These are phyloP conservation scores for Irpex sp. DNA, from an alignment of 1,284 basidiomycete species.

Conservation along the genomic window DNA sequence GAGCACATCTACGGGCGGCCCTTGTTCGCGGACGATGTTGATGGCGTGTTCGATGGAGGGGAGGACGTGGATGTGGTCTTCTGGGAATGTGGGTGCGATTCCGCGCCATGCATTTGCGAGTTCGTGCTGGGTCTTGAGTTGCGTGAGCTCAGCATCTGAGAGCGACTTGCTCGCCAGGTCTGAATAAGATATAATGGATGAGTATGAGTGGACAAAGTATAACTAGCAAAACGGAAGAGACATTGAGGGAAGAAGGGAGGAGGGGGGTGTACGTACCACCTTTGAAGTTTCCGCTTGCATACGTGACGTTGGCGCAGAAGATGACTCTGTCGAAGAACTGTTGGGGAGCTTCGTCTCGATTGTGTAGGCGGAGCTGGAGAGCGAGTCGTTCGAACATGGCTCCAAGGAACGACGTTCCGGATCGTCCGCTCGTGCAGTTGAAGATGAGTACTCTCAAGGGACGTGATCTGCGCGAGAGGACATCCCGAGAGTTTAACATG, in stretches of 20 bases:
- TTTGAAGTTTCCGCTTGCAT: constrained; percentile 83
- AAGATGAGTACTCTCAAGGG: constrained; percentile 74
- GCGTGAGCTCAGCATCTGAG: constrained; percentile 55
- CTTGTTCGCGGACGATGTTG: constrained; percentile 45
- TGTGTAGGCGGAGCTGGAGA: constrained; percentile 39
- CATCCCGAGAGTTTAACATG: not conserved
- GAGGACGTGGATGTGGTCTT: constrained; percentile 66
- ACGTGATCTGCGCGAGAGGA: constrained; percentile 14
- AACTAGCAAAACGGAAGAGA: no score
- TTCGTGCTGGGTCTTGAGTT: constrained; percentile 72
- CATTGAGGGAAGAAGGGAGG: not conserved
- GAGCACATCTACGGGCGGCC: constrained; percentile 55
- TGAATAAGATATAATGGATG: constrained; percentile 22
- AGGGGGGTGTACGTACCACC: constrained; percentile 59
- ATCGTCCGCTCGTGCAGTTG: constrained; percentile 93
- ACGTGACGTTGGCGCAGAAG: constrained; percentile 97
- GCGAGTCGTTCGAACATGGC: constrained; percentile 48
- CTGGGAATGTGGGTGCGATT: constrained; percentile 57
- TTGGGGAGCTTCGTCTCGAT: constrained; percentile 30
- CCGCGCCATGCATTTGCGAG: constrained; percentile 71
- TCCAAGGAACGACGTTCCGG: constrained; percentile 68
- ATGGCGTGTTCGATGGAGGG: constrained; percentile 90
- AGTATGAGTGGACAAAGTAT: not conserved
- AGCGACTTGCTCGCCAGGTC: constrained; percentile 72
- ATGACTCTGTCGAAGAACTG: constrained; percentile 79